Base-by-base conservation (phyloP, 495 filamentous ascomycete genomes). In the Bryoglossum gracile region DNA sequence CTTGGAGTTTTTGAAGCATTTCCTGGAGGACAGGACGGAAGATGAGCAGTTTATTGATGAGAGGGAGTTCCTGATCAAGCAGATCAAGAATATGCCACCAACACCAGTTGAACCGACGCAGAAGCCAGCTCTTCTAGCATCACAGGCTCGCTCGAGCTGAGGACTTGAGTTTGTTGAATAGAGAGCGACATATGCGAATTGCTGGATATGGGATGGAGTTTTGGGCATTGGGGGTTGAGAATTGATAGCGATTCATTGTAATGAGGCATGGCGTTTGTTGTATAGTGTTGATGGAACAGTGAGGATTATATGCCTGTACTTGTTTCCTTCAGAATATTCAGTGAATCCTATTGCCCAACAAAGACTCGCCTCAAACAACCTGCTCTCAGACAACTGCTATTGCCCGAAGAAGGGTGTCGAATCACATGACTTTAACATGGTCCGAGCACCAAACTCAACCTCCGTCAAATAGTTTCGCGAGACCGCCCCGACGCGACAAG, bases 41-140 rank as follows among this genome's bases (percentile, higher is more conserved):
- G 94, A 99, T 64, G 94, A 96, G 61, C 94, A 99, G 65, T 99
- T 99, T 65, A 89, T 86, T 46, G 94, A 99, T 59, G 94, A 99
- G 76, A 86, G 95, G 62, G 89, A 87, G 55, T 99, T 95, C 61
- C 68, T 97, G 48, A 89, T 97, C 53, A 90, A 92, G 64, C 89
- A 95, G 65, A 95, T 99, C 51, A 78, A 83, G 61, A 80, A 84
- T 35, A 73, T 92, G 63, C 84, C 86, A 8, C 69, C 80, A 22
- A 76, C 76, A 46, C 83, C 83, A 9, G 73, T 84, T 14, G 74
- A 82, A 36, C 73, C 73, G 25, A 53, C 55, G 16, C 61, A 62
- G 41, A 63, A 63, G 50, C 60, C 60, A 17, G 57, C 58, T 21
- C 48, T 62, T 22, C 21, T 61, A 21, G 54, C 48, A 22, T 53